Evolutionary conservation across 345 rosid species (phyloP).

Genomic region (Boechera retrofracta): DNA sequence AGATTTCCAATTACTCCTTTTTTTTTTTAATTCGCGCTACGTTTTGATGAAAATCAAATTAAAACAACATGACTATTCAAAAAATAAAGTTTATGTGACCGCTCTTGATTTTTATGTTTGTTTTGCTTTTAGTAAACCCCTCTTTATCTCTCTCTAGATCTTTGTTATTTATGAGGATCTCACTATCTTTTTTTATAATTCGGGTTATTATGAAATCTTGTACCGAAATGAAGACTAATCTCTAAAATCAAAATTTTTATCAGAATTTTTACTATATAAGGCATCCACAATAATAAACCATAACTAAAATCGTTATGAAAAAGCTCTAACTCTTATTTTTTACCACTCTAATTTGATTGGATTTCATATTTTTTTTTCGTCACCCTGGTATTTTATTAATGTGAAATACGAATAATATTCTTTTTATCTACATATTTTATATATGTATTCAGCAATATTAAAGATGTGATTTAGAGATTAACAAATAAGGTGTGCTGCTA

Average conservation of each 20-base stretch:
- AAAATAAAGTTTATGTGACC: background rate
- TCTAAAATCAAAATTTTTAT: too few relatives aligned
- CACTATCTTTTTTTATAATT: background rate
- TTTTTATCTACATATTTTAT: background rate
- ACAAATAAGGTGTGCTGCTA: background rate
- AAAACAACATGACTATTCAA: background rate
- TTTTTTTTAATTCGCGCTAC: background rate
- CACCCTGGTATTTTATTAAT: background rate
- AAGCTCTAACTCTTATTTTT: background rate
- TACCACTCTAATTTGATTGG: too few relatives aligned
- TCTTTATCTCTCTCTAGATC: background rate
- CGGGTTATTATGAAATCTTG: background rate
- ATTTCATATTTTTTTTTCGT: background rate
- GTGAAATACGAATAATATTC: background rate
- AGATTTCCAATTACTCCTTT: background rate
- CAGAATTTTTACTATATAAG: too few relatives aligned
- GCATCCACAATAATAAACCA: too few relatives aligned
- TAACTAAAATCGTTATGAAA: background rate
- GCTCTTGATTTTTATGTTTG: background rate
- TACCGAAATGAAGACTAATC: background rate
- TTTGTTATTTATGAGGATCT: background rate
- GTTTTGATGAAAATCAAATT: constrained; percentile 10
- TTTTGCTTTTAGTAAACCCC: background rate
- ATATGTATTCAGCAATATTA: background rate
- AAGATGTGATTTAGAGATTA: background rate